Percentiles rank a stretch among this genome's conserved stretches.
Evolutionary conservation across 2,329 filamentous ascomycete genomes (phyloP).

Genomic region (Aspergillus cejpii): DNA sequence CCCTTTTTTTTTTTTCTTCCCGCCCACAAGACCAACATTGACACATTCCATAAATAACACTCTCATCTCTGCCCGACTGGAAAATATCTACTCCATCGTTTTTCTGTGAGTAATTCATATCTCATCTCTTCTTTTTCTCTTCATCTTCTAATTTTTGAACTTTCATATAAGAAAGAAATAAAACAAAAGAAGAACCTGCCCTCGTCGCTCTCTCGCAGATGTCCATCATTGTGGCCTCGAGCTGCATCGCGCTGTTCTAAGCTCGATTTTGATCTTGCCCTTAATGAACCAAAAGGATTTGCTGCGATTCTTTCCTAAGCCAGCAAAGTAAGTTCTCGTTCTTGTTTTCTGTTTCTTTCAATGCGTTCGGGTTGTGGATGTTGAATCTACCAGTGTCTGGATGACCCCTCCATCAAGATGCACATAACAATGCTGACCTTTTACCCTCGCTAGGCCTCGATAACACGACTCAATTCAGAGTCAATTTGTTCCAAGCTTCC

Average conservation of each 20-base stretch:
- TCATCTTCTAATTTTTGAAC: too few species aligned
- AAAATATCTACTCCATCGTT: too few species aligned
- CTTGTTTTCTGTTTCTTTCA: slow-evolving; percentile 1
- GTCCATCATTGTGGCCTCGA: slow-evolving; percentile 30
- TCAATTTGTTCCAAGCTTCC: slow-evolving; percentile 11
- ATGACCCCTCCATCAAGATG: not conserved
- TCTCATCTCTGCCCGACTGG: too few species aligned
- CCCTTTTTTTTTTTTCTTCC: too few species aligned
- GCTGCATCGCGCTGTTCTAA: slow-evolving; percentile 32
- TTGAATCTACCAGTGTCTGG: too few species aligned
- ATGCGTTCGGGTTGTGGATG: not conserved
- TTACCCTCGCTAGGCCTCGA: slow-evolving; percentile 50
- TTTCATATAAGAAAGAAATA: not conserved
- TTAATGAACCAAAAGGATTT: slow-evolving; percentile 91
- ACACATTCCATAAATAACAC: too few species aligned
- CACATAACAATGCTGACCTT: slow-evolving; percentile 11
- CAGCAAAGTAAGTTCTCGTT: slow-evolving; percentile 67
- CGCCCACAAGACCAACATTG: too few species aligned
- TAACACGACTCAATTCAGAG: slow-evolving; percentile 45
- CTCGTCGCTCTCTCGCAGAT: slow-evolving; percentile 23
- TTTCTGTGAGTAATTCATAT: too few species aligned
- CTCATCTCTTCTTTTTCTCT: too few species aligned
- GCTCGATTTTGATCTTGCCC: slow-evolving; percentile 38
- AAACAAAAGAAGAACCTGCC: slow-evolving; percentile 3
- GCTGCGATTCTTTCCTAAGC: slow-evolving; percentile 88